phyloP scores from a whole-genome alignment of 2,329 filamentous ascomycete genomes.

The Pseudogymnoascus sp. region DNA sequence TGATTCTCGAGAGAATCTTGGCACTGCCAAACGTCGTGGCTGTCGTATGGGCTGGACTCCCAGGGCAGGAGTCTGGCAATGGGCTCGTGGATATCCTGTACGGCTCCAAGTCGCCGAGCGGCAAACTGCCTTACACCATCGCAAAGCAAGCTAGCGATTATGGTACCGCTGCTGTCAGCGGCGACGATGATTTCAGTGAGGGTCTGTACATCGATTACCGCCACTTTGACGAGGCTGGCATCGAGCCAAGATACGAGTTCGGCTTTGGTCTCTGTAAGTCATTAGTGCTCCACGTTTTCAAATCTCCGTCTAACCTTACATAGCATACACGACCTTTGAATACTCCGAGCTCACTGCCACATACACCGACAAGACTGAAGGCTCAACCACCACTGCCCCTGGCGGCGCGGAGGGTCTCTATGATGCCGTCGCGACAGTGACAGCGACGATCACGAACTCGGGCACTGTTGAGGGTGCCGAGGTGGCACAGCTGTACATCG shows the following conservation, averaged over 20 bases:
- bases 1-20: slow-evolving; percentile 51
- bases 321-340: slow-evolving; percentile 44
- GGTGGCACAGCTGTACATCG: slow-evolving; percentile 41
- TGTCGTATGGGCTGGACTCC: slow-evolving; percentile 51
- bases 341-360: slow-evolving; percentile 17
- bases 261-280: slow-evolving; percentile 39
- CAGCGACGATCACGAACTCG: slow-evolving; percentile 53
- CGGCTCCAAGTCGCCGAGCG: slow-evolving; percentile 46
- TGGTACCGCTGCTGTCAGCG: slow-evolving; percentile 22
- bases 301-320: not conserved
- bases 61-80: slow-evolving; percentile 54
- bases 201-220: slow-evolving; percentile 46
- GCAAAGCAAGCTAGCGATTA: slow-evolving; percentile 44
- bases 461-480: slow-evolving; percentile 46
- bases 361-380: not conserved
- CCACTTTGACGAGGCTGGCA: slow-evolving; percentile 37
- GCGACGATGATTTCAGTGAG: slow-evolving; percentile 33
- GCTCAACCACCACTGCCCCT: slow-evolving; percentile 10
- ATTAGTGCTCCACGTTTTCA: not conserved
- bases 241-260: slow-evolving; percentile 32
- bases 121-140: slow-evolving; percentile 48
- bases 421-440: slow-evolving; percentile 51
- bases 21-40: slow-evolving; percentile 56
- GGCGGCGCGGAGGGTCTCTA: slow-evolving; percentile 55
- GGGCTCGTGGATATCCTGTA: slow-evolving; percentile 54